Conservation (phyloP, 148 eudicot species). For the Chenopodium quinoa region DNA sequence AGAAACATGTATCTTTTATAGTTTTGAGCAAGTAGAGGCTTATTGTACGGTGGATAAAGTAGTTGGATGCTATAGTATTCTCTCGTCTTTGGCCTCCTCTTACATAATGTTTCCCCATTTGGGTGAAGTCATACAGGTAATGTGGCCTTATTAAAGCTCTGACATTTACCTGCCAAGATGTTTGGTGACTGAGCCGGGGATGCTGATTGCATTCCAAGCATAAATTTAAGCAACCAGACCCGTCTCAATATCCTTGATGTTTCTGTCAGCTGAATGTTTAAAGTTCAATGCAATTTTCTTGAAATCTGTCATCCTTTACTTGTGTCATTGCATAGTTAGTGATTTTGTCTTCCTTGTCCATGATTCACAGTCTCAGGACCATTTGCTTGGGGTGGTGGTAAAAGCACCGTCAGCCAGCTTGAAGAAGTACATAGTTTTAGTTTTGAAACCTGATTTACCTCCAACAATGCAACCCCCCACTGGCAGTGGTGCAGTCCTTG, state of each 20-base stretch:
- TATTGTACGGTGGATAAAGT: not conserved
- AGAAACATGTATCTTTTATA: not conserved
- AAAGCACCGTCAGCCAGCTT: constrained; percentile 57
- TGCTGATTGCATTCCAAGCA: not conserved
- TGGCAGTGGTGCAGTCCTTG: constrained; percentile 33
- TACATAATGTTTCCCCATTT: not conserved
- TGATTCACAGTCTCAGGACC: constrained; percentile 69
- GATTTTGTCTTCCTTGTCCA: constrained; percentile 12
- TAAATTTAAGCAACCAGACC: not conserved
- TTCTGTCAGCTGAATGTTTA: not conserved
- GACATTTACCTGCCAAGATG: not conserved
- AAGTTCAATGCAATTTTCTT: not conserved
- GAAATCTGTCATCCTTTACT: constrained; percentile 2
- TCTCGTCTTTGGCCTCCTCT: not conserved
- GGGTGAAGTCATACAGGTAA: not conserved
- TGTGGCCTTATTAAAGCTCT: constrained; percentile 6
- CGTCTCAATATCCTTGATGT: constrained; percentile 9
- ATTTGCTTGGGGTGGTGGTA: constrained; percentile 79
- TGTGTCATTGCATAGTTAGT: constrained; percentile 2
- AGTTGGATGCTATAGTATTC: not conserved
- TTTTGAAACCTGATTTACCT: constrained; percentile 75
- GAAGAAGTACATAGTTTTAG: constrained; percentile 62
- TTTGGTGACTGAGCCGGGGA: not conserved
- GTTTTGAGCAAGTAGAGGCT: not conserved
- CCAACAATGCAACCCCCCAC: constrained; percentile 37